Evolutionary conservation across 2,329 filamentous ascomycete species (phyloP).

Genomic region (Beauveria scarabaeidicola): DNA sequence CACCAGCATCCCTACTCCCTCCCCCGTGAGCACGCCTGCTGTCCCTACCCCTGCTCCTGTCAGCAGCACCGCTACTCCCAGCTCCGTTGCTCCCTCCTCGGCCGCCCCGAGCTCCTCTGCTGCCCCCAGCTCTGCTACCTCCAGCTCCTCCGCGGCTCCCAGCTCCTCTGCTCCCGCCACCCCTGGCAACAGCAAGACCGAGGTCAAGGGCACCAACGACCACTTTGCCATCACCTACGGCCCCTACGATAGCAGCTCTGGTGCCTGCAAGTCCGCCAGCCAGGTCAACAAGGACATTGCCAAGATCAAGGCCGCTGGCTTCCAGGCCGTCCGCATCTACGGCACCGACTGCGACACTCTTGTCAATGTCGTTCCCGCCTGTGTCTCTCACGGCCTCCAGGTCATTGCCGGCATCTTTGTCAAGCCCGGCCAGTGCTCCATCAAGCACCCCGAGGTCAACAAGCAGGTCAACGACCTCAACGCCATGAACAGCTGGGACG

Average conservation of each 20-base stretch:
- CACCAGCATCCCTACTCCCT: slow-evolving; percentile 20
- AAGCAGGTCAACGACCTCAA: slow-evolving; percentile 67
- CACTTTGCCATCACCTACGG: slow-evolving; percentile 76
- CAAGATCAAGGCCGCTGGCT: slow-evolving; percentile 55
- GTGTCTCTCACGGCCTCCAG: slow-evolving; percentile 57
- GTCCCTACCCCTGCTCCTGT: slow-evolving; percentile 34
- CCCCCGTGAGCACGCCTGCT: slow-evolving; percentile 45
- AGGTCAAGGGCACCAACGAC: slow-evolving; percentile 34
- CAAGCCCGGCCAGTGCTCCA: slow-evolving; percentile 48
- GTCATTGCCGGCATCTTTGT: slow-evolving; percentile 88
- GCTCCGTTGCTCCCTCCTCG: slow-evolving; percentile 13
- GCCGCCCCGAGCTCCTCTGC: slow-evolving; percentile 18
- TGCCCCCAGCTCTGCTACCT: slow-evolving; percentile 16
- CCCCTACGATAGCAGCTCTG: slow-evolving; percentile 51
- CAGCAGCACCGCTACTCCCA: slow-evolving; percentile 15
- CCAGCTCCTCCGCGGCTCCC: slow-evolving; percentile 18
- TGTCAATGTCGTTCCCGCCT: slow-evolving; percentile 63
- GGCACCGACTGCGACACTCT: slow-evolving; percentile 84
- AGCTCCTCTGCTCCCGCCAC: slow-evolving; percentile 19
- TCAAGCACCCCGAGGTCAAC: slow-evolving; percentile 51
- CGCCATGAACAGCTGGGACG: slow-evolving; percentile 63
- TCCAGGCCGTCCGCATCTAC: slow-evolving; percentile 72
- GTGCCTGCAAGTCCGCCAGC: slow-evolving; percentile 55
- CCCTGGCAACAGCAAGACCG: slow-evolving; percentile 10
- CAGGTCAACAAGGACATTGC: slow-evolving; percentile 53